Conservation (phyloP, 805 yeast genomes). For the Naumovozyma castellii region DNA sequence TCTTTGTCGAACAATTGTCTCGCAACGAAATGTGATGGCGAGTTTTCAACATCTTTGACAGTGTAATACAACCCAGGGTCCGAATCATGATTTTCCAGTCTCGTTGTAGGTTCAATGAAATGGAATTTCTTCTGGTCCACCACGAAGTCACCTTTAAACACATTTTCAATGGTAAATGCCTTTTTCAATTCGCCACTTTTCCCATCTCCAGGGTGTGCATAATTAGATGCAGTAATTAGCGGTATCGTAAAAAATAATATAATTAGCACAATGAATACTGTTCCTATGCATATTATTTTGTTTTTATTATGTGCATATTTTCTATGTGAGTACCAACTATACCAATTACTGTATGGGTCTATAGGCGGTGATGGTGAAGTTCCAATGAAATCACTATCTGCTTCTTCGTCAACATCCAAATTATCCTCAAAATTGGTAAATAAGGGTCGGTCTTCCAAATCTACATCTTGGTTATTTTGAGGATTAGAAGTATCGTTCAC, state of each 20-base stretch:
- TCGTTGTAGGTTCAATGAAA: conserved; percentile 21
- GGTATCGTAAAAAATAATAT: conserved; percentile 3
- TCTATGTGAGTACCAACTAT: conserved; percentile 7
- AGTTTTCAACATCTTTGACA: conserved; percentile 8
- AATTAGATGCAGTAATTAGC: background rate
- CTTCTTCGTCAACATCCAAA: too few relatives aligned
- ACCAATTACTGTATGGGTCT: conserved; percentile 2
- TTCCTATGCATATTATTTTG: conserved; percentile 1
- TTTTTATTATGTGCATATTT: conserved; percentile 7
- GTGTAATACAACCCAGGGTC: conserved; percentile 40
- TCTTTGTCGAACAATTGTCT: conserved; percentile 26
- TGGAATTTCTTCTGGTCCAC: conserved; percentile 15
- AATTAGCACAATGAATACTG: background rate
- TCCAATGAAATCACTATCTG: too few relatives aligned
- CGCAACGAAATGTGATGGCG: conserved; percentile 15
- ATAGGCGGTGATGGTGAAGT: background rate
- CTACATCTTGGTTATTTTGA: background rate
- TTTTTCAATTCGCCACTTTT: background rate
- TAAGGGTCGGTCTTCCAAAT: background rate
- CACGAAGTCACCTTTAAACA: conserved; percentile 22
- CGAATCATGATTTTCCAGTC: conserved; percentile 14
- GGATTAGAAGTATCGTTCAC: conserved; percentile 2
- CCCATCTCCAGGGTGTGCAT: background rate
- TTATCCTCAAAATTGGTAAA: too few relatives aligned
- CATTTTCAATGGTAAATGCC: conserved; percentile 14